phyloP scores from a whole-genome alignment of 306 rosid genomes.

The Lithocarpus polystachyus region DNA sequence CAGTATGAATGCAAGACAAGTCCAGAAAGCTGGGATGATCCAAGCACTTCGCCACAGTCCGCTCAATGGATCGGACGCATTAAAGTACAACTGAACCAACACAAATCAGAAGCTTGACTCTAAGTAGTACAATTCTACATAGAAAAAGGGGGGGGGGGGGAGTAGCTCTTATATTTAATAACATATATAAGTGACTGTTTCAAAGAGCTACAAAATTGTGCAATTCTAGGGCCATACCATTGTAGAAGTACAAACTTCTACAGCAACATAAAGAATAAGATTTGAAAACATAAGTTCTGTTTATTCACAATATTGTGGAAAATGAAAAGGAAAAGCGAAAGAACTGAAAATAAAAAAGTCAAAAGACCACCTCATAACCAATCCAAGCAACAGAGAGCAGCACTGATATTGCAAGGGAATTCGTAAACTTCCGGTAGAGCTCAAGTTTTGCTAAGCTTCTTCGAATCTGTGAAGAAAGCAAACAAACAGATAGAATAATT shows the following conservation, averaged over 20 bases:
- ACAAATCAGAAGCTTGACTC: conserved; percentile 9
- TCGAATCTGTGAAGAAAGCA: conserved; percentile 41
- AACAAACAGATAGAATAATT: conserved; percentile 17
- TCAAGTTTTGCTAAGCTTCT: conserved; percentile 67
- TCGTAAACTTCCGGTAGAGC: conserved; percentile 75
- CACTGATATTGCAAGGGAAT: conserved; percentile 71
- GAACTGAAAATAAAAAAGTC: not conserved
- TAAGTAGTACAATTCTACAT: not conserved
- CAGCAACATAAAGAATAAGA: too few relatives aligned
- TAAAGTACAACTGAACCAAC: conserved; percentile 69
- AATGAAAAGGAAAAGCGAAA: not conserved
- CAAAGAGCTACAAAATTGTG: not conserved
- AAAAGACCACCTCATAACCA: conserved; percentile 61
- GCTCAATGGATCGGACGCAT: conserved; percentile 68
- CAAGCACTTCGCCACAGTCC: conserved; percentile 74
- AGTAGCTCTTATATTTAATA: not conserved
- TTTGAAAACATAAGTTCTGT: too few relatives aligned
- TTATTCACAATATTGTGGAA: too few relatives aligned
- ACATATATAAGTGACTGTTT: not conserved
- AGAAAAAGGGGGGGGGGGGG: not conserved
- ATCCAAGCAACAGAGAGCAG: conserved; percentile 71
- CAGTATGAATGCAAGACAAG: conserved; percentile 54
- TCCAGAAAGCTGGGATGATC: conserved; percentile 78
- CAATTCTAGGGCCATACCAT: not conserved
- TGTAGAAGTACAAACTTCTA: too few relatives aligned